Conservation (phyloP, 2,329 filamentous ascomycete species). For the Xylariales sp. region DNA sequence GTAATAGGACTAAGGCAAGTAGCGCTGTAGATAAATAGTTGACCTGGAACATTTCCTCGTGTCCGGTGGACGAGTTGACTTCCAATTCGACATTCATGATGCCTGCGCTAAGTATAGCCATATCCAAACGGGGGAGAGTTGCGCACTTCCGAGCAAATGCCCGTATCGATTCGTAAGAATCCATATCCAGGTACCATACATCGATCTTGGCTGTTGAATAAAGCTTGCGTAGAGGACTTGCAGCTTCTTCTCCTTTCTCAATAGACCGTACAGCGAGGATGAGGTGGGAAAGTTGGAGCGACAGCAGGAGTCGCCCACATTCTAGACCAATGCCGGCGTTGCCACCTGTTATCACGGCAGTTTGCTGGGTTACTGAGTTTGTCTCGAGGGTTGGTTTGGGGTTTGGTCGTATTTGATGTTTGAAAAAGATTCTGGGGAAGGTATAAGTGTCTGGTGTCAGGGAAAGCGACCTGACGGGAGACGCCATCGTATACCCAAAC, state of each 20-base stretch:
- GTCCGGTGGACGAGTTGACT: not conserved
- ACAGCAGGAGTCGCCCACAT: conserved; percentile 6
- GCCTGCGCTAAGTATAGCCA: conserved; percentile 12
- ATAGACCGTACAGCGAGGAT: conserved; percentile 13
- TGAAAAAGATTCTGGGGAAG: conserved; percentile 1
- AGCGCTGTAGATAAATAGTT: conserved; percentile 4
- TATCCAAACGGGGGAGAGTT: conserved; percentile 8
- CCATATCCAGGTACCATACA: conserved; percentile 14
- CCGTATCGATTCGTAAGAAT: conserved; percentile 10
- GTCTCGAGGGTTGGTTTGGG: not conserved
- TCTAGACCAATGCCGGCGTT: conserved; percentile 14
- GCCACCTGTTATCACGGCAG: conserved; percentile 13
- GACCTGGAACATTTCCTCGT: conserved; percentile 4
- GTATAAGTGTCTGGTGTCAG: conserved; percentile 1
- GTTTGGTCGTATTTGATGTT: conserved; percentile 3
- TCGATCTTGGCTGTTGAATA: not conserved
- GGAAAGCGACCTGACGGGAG: not conserved
- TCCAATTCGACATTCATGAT: not conserved
- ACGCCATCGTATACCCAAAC: not conserved
- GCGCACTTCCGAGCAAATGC: conserved; percentile 7
- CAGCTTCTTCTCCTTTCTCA: conserved; percentile 1
- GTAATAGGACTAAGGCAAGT: not conserved
- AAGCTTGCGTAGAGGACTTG: not conserved
- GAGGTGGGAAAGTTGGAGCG: conserved; percentile 9
- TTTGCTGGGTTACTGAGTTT: conserved; percentile 5